These are phyloP conservation scores for Globisporangium irregulare DNA, from an alignment of 352 stramenopile genomes.

Conservation along the genomic window DNA sequence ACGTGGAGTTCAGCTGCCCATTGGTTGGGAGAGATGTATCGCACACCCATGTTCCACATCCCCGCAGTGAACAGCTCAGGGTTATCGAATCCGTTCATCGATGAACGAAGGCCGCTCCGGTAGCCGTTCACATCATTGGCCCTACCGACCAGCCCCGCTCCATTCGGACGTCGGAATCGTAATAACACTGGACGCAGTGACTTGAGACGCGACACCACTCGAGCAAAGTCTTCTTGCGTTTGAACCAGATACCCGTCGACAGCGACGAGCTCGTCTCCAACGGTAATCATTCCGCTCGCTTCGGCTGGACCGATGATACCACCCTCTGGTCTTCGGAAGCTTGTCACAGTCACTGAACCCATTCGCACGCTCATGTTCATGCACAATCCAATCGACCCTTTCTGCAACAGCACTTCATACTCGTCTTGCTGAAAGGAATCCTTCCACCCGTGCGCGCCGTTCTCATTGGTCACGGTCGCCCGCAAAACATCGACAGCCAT, in stretches of 20 bases:
- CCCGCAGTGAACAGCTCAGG: slow-evolving; percentile 67
- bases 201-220: slow-evolving; percentile 80
- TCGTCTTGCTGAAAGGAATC: slow-evolving; percentile 64
- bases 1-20: slow-evolving; percentile 85
- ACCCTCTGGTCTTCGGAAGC: slow-evolving; percentile 74
- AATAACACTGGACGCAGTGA: slow-evolving; percentile 73
- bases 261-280: slow-evolving; percentile 76
- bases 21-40: slow-evolving; percentile 67
- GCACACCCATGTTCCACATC: slow-evolving; percentile 84
- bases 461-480: slow-evolving; percentile 38
- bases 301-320: slow-evolving; percentile 77
- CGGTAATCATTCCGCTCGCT: slow-evolving; percentile 72
- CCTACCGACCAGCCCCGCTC: slow-evolving; percentile 35
- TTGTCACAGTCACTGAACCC: slow-evolving; percentile 78
- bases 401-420: slow-evolving; percentile 86
- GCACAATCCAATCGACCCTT: slow-evolving; percentile 82
- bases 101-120: slow-evolving; percentile 59
- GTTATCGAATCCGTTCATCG: slow-evolving; percentile 67
- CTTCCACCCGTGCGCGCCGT: slow-evolving; percentile 60
- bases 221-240: slow-evolving; percentile 77
- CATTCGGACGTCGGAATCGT: slow-evolving; percentile 67
- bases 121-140: slow-evolving; percentile 47
- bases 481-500: slow-evolving; percentile 71
- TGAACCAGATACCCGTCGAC: slow-evolving; percentile 81
- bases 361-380: slow-evolving; percentile 90